Percentiles rank a stretch among this genome's conserved stretches.
phyloP scores from a whole-genome alignment of 495 filamentous ascomycete species.

The Terfezia boudieri region DNA sequence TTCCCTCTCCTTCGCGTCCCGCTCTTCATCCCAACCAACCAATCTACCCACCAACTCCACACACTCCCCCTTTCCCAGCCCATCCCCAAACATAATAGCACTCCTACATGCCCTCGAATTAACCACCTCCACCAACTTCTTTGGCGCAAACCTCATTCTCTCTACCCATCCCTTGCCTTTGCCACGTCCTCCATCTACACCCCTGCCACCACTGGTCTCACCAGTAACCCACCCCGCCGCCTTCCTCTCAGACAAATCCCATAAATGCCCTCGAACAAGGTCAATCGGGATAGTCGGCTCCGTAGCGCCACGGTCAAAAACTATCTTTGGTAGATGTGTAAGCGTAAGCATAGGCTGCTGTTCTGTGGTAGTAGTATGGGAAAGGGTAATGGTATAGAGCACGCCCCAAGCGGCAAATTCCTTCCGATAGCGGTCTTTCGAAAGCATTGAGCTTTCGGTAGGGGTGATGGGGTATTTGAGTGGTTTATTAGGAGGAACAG shows the following conservation, averaged over 20 bases:
- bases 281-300: not conserved
- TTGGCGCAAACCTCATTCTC: slow-evolving; percentile 28
- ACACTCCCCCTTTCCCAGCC: slow-evolving; percentile 42
- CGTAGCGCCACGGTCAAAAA: not conserved
- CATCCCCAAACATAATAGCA: slow-evolving; percentile 95
- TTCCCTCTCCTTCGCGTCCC: too few species aligned
- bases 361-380: not conserved
- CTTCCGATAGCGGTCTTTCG: not conserved
- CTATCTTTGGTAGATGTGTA: not conserved
- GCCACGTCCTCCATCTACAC: not conserved
- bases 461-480: not conserved
- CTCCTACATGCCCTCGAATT: slow-evolving; percentile 78
- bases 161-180: slow-evolving; percentile 1
- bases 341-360: not conserved
- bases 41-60: slow-evolving; percentile 36
- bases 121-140: slow-evolving; percentile 59
- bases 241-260: slow-evolving; percentile 23
- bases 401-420: not conserved
- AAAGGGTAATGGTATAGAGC: not conserved
- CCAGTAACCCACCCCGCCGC: not conserved
- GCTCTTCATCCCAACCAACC: too few species aligned
- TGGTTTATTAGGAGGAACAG: not conserved
- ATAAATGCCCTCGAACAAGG: not conserved
- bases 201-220: not conserved
- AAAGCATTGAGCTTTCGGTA: not conserved